phyloP scores from a whole-genome alignment of 768 basidiomycete genomes.

The Mycena kentingensis region DNA sequence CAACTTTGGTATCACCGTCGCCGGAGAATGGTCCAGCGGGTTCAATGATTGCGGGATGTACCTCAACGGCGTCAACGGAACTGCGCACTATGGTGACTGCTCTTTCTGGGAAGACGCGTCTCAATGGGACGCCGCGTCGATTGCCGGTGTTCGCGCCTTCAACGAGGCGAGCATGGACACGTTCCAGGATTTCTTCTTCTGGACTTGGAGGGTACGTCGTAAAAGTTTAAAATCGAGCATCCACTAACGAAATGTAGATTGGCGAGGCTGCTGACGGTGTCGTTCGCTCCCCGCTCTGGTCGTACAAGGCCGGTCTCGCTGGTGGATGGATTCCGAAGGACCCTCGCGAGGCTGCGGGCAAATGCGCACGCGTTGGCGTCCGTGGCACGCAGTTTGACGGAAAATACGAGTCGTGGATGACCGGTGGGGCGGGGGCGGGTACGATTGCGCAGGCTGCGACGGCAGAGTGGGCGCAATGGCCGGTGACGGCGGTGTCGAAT shows the following conservation, averaged over 20 bases:
- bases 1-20: slow-evolving; percentile 60
- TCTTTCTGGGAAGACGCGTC: slow-evolving; percentile 42
- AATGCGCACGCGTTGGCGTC: slow-evolving; percentile 52
- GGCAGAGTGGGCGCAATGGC: slow-evolving; percentile 55
- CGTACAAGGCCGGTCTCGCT: slow-evolving; percentile 67
- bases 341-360: slow-evolving; percentile 57
- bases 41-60: slow-evolving; percentile 59
- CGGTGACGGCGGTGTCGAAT: slow-evolving; percentile 48
- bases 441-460: slow-evolving; percentile 17
- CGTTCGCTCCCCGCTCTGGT: slow-evolving; percentile 64
- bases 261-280: slow-evolving; percentile 56
- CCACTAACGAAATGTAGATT: slow-evolving; percentile 41
- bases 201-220: slow-evolving; percentile 60
- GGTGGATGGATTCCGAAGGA: slow-evolving; percentile 34
- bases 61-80: slow-evolving; percentile 37
- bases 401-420: slow-evolving; percentile 54
- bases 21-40: slow-evolving; percentile 69
- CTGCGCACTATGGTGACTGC: slow-evolving; percentile 31
- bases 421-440: slow-evolving; percentile 54
- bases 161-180: slow-evolving; percentile 54
- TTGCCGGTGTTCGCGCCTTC: slow-evolving; percentile 18
- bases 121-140: slow-evolving; percentile 37
- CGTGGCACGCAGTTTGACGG: slow-evolving; percentile 36
- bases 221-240: too few species aligned
- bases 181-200: slow-evolving; percentile 70